These are phyloP conservation scores for Apiospora hydei DNA, from an alignment of 2,329 filamentous ascomycete species.

Conservation along the genomic window DNA sequence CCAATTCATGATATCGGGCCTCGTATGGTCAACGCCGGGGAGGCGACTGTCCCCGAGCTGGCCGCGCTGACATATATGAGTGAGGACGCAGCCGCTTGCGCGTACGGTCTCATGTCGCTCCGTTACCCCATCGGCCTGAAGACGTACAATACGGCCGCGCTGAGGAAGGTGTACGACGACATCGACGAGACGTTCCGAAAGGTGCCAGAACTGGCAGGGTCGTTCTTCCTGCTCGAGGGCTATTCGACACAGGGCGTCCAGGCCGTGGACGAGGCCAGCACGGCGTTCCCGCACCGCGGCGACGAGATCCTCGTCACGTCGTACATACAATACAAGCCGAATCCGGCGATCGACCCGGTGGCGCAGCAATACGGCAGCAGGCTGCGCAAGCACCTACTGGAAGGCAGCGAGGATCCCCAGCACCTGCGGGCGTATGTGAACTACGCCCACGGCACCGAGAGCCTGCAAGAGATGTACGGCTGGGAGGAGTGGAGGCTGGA, in stretches of 20 bases:
- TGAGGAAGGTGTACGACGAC: constrained; percentile 33
- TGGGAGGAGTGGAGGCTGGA: constrained; percentile 41
- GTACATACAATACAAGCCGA: constrained; percentile 28
- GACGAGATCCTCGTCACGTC: constrained; percentile 33
- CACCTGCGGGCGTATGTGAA: constrained; percentile 34
- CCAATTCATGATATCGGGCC: constrained; percentile 31
- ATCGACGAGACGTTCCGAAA: constrained; percentile 33
- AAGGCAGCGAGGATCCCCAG: constrained; percentile 33
- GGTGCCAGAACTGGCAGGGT: constrained; percentile 28
- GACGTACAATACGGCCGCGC: constrained; percentile 36
- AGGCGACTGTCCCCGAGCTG: constrained; percentile 29
- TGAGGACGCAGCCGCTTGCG: constrained; percentile 30
- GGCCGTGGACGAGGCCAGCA: constrained; percentile 22
- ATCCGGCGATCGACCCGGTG: constrained; percentile 28
- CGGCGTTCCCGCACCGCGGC: constrained; percentile 35
- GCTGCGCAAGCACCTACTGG: constrained; percentile 29
- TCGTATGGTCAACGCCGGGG: constrained; percentile 29
- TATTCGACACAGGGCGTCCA: constrained; percentile 34
- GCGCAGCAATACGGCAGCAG: constrained; percentile 30
- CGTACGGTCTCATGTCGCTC: constrained; percentile 31
- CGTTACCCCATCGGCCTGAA: constrained; percentile 29
- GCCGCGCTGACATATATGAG: constrained; percentile 31
- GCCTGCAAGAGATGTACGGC: constrained; percentile 34
- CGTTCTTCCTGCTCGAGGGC: constrained; percentile 35
- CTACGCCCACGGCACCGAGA: constrained; percentile 35